Base-by-base conservation (phyloP, 805 yeast genomes). In the Torulaspora maleeae region DNA sequence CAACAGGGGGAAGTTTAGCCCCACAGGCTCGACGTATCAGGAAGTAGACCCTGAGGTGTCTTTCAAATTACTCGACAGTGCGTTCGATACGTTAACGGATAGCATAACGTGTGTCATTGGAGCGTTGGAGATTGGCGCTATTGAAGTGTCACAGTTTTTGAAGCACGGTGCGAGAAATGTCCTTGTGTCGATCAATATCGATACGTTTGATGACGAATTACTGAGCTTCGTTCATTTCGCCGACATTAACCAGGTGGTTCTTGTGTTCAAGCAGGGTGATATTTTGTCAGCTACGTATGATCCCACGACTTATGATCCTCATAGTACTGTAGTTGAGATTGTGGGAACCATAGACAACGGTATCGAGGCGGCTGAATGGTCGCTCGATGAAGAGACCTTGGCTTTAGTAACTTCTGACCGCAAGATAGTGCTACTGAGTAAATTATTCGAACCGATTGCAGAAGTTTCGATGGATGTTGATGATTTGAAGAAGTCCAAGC, bases 361-460 rank as follows among this genome's bases (percentile, higher is more conserved):
- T 0, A 68, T 91, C 12, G 57, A 65, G 36, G 80, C 86, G 13
- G 90, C 96, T 0, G 56, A 67, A 16, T 93, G 98, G 98, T 82
- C 95, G 10, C 83, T 83, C 5, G 97, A 93, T 61, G 96, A 90
- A 57, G 98, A 93, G 63, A 77, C 89, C 0, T 68, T 91, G 42
- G 79, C 82, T 2, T 53, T 93, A 15, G 75, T 83, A 12, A 84
- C 96, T 0, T 66, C 57, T 9, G 84, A 80, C 38, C 68, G 73
- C 43, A 82, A 79, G 41, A 65, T 87, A 8, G 67, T 87, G 0
- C 58, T 90, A 17, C 72, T 93, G 43, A 83, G 90, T 30, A 75
- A 95, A 51, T 69, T 76, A 35, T 85, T 89, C 52, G 97, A 91
- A 53, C 86, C 90, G 1, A 73, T 91, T 19, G 69, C 78, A 9